Base-by-base conservation (phyloP, 108 stramenopile genomes). In the Fistulifera pelliculosa region DNA sequence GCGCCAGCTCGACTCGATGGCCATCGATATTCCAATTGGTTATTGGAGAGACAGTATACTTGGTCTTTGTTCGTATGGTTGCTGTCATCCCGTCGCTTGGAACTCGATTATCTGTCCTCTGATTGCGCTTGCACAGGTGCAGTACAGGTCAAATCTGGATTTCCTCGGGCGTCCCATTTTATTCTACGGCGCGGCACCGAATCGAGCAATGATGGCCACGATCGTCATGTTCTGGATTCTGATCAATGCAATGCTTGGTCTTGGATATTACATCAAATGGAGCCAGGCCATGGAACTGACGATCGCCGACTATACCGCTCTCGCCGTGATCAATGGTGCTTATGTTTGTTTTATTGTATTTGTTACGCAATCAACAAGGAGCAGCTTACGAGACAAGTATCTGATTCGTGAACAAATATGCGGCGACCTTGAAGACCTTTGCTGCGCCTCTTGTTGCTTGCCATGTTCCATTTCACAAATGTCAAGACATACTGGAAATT, bases 401-500 rank as follows among this genome's bases (percentile, higher is more conserved):
- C 54, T 65, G 27, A 90, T 90, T 53, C 66, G 72, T 52, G 83
- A 75, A 42, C 56, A 54, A 13, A 42, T 42, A 2, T 74, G 68
- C 52, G 18, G 52, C 15, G 64, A 71, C 12, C 55, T 61, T 3
- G 75, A 83, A 57, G 83, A 85, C 59, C 66, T 66, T 27, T 21
- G 64, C 12, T 71, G 71, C 35, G 60, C 85, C 26, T 61, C 77
- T n/a, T 69, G 82, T 54, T 78, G 75, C 45, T 70, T 80, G 66
- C 76, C 83, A 12, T 76, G 76, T 59, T 44, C 73, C 0, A 75
- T 90, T 40, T 73, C 73, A 27, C 88, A 90, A 47, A 82, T 90
- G 80, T 79, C 70, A 23, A 61, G 90, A 27, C 90, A 91, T 43
- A 91, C 90, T 25, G 81, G 75, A 14, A 75, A 72, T 42, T 87